These are phyloP conservation scores for Sonneratia caseolaris DNA, from an alignment of 345 rosid genomes.

Conservation along the genomic window DNA sequence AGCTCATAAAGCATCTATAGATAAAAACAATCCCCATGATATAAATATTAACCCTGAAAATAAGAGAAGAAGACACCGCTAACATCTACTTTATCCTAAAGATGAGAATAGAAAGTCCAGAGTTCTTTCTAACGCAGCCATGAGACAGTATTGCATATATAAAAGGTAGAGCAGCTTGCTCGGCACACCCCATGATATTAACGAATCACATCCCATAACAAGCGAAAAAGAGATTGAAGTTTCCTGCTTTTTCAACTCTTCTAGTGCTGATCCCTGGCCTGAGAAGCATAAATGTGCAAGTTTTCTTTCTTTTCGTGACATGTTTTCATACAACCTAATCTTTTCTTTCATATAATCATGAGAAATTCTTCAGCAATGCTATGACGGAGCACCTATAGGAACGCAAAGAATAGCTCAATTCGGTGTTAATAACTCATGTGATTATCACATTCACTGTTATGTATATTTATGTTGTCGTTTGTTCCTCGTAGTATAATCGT, in stretches of 20 bases:
- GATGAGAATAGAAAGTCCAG: background rate
- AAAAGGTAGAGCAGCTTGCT: background rate
- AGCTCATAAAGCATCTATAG: background rate
- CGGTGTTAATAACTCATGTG: background rate
- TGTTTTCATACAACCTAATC: background rate
- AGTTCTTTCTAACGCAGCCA: background rate
- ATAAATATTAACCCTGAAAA: background rate
- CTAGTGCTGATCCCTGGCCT: background rate
- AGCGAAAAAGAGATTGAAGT: background rate
- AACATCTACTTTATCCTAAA: background rate
- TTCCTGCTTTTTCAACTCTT: too few relatives aligned
- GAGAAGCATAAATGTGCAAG: background rate
- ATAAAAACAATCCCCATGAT: background rate
- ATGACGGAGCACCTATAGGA: too few relatives aligned
- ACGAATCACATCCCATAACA: background rate
- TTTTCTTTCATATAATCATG: background rate
- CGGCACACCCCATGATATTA: background rate
- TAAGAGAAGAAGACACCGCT: background rate
- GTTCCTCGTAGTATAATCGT: too few relatives aligned
- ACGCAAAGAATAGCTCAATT: background rate
- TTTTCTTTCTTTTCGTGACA: background rate
- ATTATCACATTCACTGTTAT: too few relatives aligned
- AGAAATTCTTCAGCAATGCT: too few relatives aligned
- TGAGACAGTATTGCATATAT: background rate
- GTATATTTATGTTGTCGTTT: too few relatives aligned